phyloP scores from a whole-genome alignment of 2,329 filamentous ascomycete species.

The Venturia nashicola region DNA sequence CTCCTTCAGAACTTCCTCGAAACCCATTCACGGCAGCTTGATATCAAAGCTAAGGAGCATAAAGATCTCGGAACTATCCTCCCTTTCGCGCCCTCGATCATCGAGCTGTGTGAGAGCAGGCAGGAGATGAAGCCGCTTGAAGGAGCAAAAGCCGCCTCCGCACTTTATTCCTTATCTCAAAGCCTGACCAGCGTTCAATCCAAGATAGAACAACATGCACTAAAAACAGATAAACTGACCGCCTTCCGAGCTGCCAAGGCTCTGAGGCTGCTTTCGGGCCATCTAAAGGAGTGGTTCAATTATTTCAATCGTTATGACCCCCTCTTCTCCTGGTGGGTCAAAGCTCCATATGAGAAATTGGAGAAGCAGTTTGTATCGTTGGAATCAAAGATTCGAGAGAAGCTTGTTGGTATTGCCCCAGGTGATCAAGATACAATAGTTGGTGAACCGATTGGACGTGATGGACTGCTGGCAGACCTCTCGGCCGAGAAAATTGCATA shows the following conservation, averaged over 20 bases:
- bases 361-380: slow-evolving; percentile 25
- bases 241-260: slow-evolving; percentile 37
- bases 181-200: slow-evolving; percentile 22
- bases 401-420: slow-evolving; percentile 33
- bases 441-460: slow-evolving; percentile 43
- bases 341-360: slow-evolving; percentile 31
- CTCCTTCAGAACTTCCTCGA: slow-evolving; percentile 37
- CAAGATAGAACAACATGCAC: slow-evolving; percentile 23
- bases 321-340: slow-evolving; percentile 44
- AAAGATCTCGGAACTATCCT: slow-evolving; percentile 29
- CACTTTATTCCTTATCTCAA: slow-evolving; percentile 26
- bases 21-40: slow-evolving; percentile 21
- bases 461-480: slow-evolving; percentile 39
- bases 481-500: slow-evolving; percentile 47
- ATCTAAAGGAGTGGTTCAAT: slow-evolving; percentile 34
- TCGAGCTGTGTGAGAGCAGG: slow-evolving; percentile 35
- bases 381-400: slow-evolving; percentile 26
- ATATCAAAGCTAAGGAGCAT: slow-evolving; percentile 27
- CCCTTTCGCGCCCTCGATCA: slow-evolving; percentile 32
- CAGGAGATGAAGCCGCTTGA: slow-evolving; percentile 33
- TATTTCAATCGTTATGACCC: slow-evolving; percentile 47
- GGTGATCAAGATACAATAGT: slow-evolving; percentile 39
- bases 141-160: slow-evolving; percentile 30
- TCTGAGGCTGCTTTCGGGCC: slow-evolving; percentile 26
- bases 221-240: slow-evolving; percentile 26